Base-by-base conservation (phyloP, 352 stramenopile species). In the Phytophthora nicotianae region DNA sequence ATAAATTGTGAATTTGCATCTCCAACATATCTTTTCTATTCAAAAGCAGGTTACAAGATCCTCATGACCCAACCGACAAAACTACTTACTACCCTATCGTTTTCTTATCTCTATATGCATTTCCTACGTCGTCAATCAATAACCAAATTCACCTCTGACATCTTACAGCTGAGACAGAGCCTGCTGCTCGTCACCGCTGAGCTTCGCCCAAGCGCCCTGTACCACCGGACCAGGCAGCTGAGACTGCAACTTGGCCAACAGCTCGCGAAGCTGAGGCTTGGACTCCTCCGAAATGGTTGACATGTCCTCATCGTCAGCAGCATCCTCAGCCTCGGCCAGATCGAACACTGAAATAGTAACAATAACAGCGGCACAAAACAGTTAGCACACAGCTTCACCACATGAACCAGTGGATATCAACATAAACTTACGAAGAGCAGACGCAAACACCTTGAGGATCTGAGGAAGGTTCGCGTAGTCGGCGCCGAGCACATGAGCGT, bases 371-470 rank as follows among this genome's bases (percentile, higher is more conserved):
- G 49, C n/a, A 65, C 29, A 65, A n/a, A 56, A 24, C 24, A 54
- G 38, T 75, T 56, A 78, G 48, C 2, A 58, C 33, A 56, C 42
- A 26, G 23, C 7, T 50, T 33, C 16, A 21, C 47, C 13, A n/a
- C 38, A 48, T 16, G n/a, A 26, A 60, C 5, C 20, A 68, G 42
- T 24, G 70, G 26, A 60, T 10, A 51, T 13, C 46, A 5, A 8
- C 11, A 60, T 50, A 21, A 48, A 88, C 79, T 64, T 90, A 92
- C 83, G 19, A 41, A 91, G 46, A 58, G 90, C 86, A 50, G 75
- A 79, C 3, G 86, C 83, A 35, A 95, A 91, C 29, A 88, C 75
- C 66, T 93, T 90, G 21, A 95, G 59, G 35, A 95, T 81, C 20
- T 74, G 51, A 21, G 75, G 48, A 23, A 95, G 66, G 57, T 92